Evolutionary conservation across 2,329 filamentous ascomycete species (phyloP), one percentile per base, ranked within the genome.

Genomic region (Bertia moriformis): DNA sequence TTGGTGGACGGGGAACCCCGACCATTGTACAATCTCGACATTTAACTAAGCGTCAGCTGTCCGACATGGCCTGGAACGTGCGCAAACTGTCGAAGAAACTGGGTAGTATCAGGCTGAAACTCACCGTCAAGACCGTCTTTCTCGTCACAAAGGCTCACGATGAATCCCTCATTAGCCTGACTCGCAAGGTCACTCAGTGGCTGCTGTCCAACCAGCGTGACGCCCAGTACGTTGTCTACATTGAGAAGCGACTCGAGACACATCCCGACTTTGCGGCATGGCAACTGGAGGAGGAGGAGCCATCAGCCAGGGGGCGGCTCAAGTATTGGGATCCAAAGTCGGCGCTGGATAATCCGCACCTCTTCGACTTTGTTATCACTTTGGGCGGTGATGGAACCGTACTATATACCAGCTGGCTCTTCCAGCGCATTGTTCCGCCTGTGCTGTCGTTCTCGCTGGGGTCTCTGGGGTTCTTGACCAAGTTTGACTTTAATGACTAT

Each of bases 21-120:
- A 20, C 36, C 4, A 37, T 29, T 1, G 40, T 42, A 17, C 54
- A 56, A 39, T 56, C 51, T 22, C 62, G 79, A n/a, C 63, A 83
- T 19, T 60, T 85, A 47, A 83, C 78, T 0, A 84, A 84, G 58
- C 76, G 73, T 49, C 76, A 85, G 51, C 60, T 85, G 24, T 77
- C 75, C 0, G 79, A 84, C 48, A 83, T 84, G 79, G 78, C 78
- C 0, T 73, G 78, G 63, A 78, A 78, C n/a, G 80, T 84, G 41
- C 63, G 80, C 37, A 76, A 83, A 49, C 55, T 85, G 39, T 77
- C 74, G 1, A 83, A 83, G 56, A 76, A 73, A 49, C 56, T 83
- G 40, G 71, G 74, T 14, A 75, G 71, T 48, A 69, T 84, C 39
- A 66, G 69, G 42, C 55, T 84, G 45, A 77, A 73, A 54, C 61